Percentiles rank a stretch among this genome's conserved stretches.
phyloP scores from a whole-genome alignment of 2,329 filamentous ascomycete species.

The Neofusicoccum sp. region DNA sequence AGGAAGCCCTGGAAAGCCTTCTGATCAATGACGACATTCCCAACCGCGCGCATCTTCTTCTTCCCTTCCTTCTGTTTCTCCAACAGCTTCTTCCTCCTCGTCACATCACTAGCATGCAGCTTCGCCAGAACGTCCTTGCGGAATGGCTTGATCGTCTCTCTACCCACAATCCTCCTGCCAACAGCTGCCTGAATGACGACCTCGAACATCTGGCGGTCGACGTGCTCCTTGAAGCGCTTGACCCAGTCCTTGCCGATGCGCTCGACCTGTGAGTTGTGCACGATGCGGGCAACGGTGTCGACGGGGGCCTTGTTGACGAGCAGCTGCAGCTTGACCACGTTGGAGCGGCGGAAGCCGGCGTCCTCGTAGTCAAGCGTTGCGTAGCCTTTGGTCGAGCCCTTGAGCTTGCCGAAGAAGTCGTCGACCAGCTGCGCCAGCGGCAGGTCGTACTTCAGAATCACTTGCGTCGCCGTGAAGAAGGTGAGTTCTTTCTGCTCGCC shows the following conservation, averaged over 20 bases:
- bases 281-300: conserved; percentile 87
- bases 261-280: conserved; percentile 79
- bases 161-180: conserved; percentile 77
- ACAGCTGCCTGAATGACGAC: conserved; percentile 90
- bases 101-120: conserved; percentile 86
- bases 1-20: conserved; percentile 93
- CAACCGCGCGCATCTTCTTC: conserved; percentile 76
- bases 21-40: conserved; percentile 95
- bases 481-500: conserved; percentile 84
- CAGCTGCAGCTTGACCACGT: conserved; percentile 84
- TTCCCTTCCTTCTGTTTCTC: conserved; percentile 97
- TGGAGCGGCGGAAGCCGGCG: conserved; percentile 76
- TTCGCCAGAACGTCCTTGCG: conserved; percentile 93
- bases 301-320: conserved; percentile 92
- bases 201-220: conserved; percentile 96
- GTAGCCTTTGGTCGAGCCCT: conserved; percentile 90
- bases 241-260: conserved; percentile 85
- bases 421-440: conserved; percentile 89
- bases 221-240: conserved; percentile 93
- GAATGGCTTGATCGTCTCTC: conserved; percentile 95
- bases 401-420: conserved; percentile 95
- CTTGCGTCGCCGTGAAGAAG: conserved; percentile 88
- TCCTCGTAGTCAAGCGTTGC: conserved; percentile 97
- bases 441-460: conserved; percentile 89
- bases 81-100: conserved; percentile 77